phyloP scores from a whole-genome alignment of 2,329 filamentous ascomycete species.

The Biscogniauxia sp. region DNA sequence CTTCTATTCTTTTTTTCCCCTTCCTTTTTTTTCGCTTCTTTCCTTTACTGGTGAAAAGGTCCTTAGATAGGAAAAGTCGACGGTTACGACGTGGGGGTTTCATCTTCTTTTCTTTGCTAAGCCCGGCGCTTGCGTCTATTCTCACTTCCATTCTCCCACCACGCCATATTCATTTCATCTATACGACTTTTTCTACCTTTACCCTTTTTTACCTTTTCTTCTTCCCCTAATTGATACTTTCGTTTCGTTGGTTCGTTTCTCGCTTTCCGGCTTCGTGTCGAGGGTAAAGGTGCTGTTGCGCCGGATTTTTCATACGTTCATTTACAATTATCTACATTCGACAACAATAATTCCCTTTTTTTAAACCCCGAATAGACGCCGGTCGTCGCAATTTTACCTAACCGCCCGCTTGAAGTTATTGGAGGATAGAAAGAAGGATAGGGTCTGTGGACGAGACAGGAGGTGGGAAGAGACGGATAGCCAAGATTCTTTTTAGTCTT shows the following conservation, averaged over 20 bases:
- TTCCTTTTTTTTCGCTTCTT: constrained; percentile 10
- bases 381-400: constrained; percentile 26
- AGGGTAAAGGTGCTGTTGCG: constrained; percentile 21
- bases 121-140: constrained; percentile 29
- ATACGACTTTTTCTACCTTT: constrained; percentile 10
- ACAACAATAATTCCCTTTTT: constrained; percentile 14
- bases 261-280: constrained; percentile 17
- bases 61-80: constrained; percentile 6
- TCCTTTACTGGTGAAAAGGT: constrained; percentile 5
- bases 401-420: constrained; percentile 1
- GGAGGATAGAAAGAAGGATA: constrained; percentile 12
- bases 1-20: background rate
- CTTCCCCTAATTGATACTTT: constrained; percentile 13
- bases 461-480: constrained; percentile 7
- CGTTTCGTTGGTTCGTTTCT: constrained; percentile 14
- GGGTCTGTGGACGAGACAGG: constrained; percentile 15
- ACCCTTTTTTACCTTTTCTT: constrained; percentile 16
- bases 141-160: constrained; percentile 24
- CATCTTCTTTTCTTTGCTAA: constrained; percentile 9
- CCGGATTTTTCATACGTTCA: constrained; percentile 23
- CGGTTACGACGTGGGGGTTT: constrained; percentile 2
- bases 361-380: constrained; percentile 2
- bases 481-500: background rate
- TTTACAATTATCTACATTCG: constrained; percentile 16
- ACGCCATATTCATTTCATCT: constrained; percentile 22